phyloP scores from a whole-genome alignment of 1,139 yeast species.

The Candida sp. region DNA sequence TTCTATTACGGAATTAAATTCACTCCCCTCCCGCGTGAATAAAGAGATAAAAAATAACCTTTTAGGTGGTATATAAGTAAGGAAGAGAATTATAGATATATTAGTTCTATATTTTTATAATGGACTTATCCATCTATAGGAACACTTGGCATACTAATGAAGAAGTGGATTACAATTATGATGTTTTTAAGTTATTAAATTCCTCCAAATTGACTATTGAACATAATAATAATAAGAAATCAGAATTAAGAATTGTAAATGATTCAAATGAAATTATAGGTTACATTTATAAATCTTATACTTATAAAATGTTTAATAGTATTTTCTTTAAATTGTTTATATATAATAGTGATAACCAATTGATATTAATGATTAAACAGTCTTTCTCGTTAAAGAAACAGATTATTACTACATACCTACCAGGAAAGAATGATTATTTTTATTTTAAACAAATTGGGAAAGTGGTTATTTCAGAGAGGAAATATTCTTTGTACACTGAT shows the following conservation, averaged over 20 bases:
- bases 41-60: no score
- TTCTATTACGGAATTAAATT: no score
- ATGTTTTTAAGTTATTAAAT: background rate
- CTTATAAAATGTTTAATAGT: background rate
- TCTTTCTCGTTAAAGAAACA: background rate
- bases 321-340: background rate
- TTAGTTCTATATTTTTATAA: background rate
- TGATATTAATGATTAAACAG: background rate
- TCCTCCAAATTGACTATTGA: background rate
- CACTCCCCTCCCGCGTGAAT: no score
- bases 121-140: conserved; percentile 1
- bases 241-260: conserved; percentile 44
- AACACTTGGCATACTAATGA: background rate
- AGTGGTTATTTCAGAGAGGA: background rate
- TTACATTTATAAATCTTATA: conserved; percentile 26
- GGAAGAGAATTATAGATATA: no score
- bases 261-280: conserved; percentile 60
- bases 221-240: background rate
- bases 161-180: background rate
- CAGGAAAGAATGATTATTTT: background rate
- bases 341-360: background rate
- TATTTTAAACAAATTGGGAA: background rate
- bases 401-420: background rate
- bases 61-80: no score
- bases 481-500: background rate